Conservation (phyloP, 2,329 filamentous ascomycete genomes). For the Hirsutella rhossiliensis region DNA sequence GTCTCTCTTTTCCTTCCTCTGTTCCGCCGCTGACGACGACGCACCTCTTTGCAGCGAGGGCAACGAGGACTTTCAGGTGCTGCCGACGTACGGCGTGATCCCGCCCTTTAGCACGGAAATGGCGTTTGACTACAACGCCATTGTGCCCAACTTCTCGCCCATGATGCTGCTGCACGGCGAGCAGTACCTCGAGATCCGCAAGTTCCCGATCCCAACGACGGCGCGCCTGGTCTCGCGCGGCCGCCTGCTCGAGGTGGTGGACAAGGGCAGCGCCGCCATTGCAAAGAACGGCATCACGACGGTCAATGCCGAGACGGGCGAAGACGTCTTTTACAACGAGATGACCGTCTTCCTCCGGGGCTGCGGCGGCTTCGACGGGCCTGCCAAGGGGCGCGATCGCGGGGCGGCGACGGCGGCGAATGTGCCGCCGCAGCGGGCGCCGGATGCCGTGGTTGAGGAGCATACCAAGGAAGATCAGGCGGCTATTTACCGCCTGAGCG, state of each 20-base stretch:
- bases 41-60: slow-evolving; percentile 51
- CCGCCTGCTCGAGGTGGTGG: slow-evolving; percentile 83
- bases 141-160: slow-evolving; percentile 91
- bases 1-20: no score
- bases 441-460: slow-evolving; percentile 76
- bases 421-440: slow-evolving; percentile 60
- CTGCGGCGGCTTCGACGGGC: slow-evolving; percentile 79
- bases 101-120: slow-evolving; percentile 79
- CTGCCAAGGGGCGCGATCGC: slow-evolving; percentile 63
- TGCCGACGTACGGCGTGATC: slow-evolving; percentile 93
- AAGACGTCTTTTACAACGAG: slow-evolving; percentile 96
- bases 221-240: slow-evolving; percentile 64
- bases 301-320: slow-evolving; percentile 70
- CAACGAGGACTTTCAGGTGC: slow-evolving; percentile 79
- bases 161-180: slow-evolving; percentile 99
- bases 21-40: neutral
- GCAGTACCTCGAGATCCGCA: slow-evolving; percentile 91
- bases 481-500: slow-evolving; percentile 82
- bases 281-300: slow-evolving; percentile 73
- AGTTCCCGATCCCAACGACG: slow-evolving; percentile 81
- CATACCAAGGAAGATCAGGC: slow-evolving; percentile 85
- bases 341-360: slow-evolving; percentile 86
- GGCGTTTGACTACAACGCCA: slow-evolving; percentile 67
- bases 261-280: slow-evolving; percentile 86
- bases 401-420: slow-evolving; percentile 72